phyloP scores from a whole-genome alignment of 164 flowering plant species.

The Berberis thunbergii region DNA sequence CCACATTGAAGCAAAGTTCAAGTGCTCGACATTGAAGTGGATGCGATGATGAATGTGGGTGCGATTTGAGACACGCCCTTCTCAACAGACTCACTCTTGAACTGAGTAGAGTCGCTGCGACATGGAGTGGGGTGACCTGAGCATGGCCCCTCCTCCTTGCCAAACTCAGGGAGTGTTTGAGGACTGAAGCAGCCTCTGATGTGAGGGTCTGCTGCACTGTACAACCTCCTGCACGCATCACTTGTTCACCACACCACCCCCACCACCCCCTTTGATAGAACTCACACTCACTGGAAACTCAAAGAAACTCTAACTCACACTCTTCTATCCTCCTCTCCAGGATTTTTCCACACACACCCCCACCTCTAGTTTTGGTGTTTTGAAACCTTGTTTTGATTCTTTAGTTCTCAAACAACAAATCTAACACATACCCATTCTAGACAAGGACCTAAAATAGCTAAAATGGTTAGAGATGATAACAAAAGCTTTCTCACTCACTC shows the following conservation, averaged over 20 bases:
- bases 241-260: constrained; percentile 41
- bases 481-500: too few relatives aligned
- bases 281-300: background rate
- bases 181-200: constrained; percentile 83
- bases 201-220: constrained; percentile 94
- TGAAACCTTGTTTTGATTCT: too few relatives aligned
- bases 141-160: constrained; percentile 90
- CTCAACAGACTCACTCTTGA: constrained; percentile 45
- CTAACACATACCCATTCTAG: too few relatives aligned
- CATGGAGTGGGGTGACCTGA: constrained; percentile 93
- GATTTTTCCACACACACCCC: too few relatives aligned
- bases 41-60: constrained; percentile 42
- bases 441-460: too few relatives aligned
- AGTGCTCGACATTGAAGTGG: constrained; percentile 87
- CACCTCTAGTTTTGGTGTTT: too few relatives aligned
- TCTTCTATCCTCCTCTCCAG: background rate
- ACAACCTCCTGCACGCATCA: constrained; percentile 80
- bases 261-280: constrained; percentile 27
- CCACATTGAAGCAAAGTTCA: constrained; percentile 96
- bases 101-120: constrained; percentile 70
- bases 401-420: too few relatives aligned
- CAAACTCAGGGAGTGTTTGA: constrained; percentile 68
- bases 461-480: too few relatives aligned
- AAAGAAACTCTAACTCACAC: background rate
- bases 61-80: constrained; percentile 81